Evolutionary conservation across 1,139 yeast genomes (phyloP), one percentile per base, ranked within the genome.

Genomic region (Scheffersomyces quercinus): DNA sequence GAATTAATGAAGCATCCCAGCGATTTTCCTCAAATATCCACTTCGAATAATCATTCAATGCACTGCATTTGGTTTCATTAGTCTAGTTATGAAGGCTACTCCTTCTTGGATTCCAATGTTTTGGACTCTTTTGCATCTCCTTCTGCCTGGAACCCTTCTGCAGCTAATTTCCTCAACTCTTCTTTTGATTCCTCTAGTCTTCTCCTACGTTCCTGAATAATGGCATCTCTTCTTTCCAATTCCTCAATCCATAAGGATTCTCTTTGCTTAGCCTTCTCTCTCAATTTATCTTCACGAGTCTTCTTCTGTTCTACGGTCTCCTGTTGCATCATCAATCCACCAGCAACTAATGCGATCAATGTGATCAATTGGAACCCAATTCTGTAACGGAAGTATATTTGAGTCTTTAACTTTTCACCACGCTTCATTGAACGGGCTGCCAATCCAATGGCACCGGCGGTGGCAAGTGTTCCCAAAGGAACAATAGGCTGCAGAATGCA

Each of bases 161-260:
- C 54, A 5, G 79, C 79, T 39, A 70, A 65, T 43, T 65, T 58
- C 31, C 63, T 51, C 52, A 74, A 66, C 51, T 73, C 79, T 16
- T 57, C 56, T 48, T 59, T 63, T 33, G 74, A 65, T 33, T 71
- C 70, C 48, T 70, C 74, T 44, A 67, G 56, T 45, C 78, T 58
- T 48, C 71, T 67, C 66, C 78, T 83, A 58, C 91, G 75, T 49
- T 77, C 82, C 62, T 86, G 84, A 45, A 85, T 81, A 46, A 81
- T 84, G 7, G 68, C 77, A 61, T 90, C 97, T 61, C 95, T 79
- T 68, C 96, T 79, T 60, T 90, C 79, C 61, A 90, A 75, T 62
- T 90, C 98, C 60, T 88, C 90, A 52, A 90, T 85, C 98, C 98
- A 90, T 56, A 90, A 63, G 56, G 73, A 75, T 60, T 90, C 97